Evolutionary conservation across 2,329 filamentous ascomycete species (phyloP).

Genomic region (Fusarium acutatum): DNA sequence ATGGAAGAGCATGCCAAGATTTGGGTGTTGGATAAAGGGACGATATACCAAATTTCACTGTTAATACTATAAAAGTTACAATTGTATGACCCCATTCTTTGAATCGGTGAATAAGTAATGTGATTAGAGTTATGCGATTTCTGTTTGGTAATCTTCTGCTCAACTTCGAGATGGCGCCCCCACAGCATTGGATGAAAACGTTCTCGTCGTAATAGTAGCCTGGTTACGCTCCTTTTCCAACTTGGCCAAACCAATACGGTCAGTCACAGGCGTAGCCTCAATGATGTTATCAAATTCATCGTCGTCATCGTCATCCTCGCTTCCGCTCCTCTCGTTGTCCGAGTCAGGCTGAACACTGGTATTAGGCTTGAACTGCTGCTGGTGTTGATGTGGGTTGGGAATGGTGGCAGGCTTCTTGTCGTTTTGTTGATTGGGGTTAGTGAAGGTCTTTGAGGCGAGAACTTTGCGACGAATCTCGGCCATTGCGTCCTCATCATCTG

Average conservation of each 20-base stretch:
- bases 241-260: conserved; percentile 74
- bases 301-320: conserved; percentile 59
- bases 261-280: conserved; percentile 87
- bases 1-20: conserved; percentile 2
- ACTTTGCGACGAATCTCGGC: conserved; percentile 89
- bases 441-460: conserved; percentile 89
- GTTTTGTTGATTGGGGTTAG: conserved; percentile 51
- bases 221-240: conserved; percentile 64
- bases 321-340: conserved; percentile 61
- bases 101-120: not conserved
- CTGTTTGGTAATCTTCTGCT: not conserved
- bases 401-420: conserved; percentile 72
- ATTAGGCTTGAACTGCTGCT: conserved; percentile 61
- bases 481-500: conserved; percentile 86
- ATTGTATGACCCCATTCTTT: not conserved
- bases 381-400: conserved; percentile 58
- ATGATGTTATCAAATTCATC: conserved; percentile 95
- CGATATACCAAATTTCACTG: conserved; percentile 17
- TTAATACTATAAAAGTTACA: not conserved
- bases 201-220: conserved; percentile 58
- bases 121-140: not conserved
- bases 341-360: conserved; percentile 77
- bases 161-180: conserved; percentile 60
- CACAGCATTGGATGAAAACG: conserved; percentile 59
- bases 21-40: not conserved